These are phyloP conservation scores for Aureobasidium pullulans DNA, from an alignment of 2,329 filamentous ascomycete species.

Conservation along the genomic window DNA sequence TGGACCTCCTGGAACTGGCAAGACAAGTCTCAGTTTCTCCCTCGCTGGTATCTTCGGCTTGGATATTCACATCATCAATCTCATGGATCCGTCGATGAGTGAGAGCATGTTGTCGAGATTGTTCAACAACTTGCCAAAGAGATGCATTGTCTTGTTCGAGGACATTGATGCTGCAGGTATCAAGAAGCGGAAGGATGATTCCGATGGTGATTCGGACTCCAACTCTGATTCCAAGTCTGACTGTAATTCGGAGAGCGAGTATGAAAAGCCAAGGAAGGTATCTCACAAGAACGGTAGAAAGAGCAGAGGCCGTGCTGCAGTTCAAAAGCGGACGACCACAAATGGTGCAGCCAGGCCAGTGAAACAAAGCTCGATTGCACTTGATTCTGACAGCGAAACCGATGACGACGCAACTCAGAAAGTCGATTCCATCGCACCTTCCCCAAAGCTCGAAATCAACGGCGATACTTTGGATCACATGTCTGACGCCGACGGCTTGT, in stretches of 20 bases:
- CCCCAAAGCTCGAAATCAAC: neutral
- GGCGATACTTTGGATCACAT: too few species aligned
- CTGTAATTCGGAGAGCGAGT: neutral
- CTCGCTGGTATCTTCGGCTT: conserved; percentile 42
- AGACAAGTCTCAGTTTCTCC: conserved; percentile 33
- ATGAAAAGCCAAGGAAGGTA: neutral
- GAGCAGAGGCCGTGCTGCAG: neutral
- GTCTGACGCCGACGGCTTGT: too few species aligned
- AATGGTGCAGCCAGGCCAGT: neutral
- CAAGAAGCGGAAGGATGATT: conserved; percentile 23
- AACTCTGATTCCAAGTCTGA: neutral
- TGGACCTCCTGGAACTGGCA: conserved; percentile 49
- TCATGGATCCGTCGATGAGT: conserved; percentile 63
- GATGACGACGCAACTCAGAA: neutral
- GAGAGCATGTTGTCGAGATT: conserved; percentile 52
- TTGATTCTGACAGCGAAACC: neutral
- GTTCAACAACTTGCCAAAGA: conserved; percentile 36
- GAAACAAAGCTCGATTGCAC: neutral
- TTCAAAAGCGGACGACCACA: neutral
- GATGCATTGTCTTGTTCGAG: conserved; percentile 41
- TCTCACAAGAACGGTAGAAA: neutral
- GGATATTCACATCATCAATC: conserved; percentile 38
- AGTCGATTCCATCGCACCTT: neutral
- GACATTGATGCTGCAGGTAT: conserved; percentile 43
- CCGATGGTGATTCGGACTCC: neutral